These are phyloP conservation scores for Aspergillus sp. DNA, from an alignment of 2,329 filamentous ascomycete genomes.

Conservation along the genomic window DNA sequence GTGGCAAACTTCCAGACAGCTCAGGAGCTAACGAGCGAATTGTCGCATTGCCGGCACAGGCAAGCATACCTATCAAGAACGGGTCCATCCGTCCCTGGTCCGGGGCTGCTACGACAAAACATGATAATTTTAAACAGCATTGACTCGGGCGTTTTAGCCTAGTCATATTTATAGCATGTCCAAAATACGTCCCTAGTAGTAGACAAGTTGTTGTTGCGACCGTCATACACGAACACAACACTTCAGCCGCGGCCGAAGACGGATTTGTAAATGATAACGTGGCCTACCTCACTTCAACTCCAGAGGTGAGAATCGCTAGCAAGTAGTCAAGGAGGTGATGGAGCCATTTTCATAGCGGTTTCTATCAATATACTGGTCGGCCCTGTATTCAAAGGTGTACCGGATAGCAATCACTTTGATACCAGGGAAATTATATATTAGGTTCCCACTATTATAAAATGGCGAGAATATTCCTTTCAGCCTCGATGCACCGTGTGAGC, in stretches of 20 bases:
- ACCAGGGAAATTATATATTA: neutral
- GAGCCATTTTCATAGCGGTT: neutral
- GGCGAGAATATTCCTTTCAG: neutral
- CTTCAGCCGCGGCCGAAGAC: no score
- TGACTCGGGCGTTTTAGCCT: neutral
- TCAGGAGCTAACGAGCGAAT: neutral
- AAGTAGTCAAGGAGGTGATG: neutral
- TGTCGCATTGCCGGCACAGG: neutral
- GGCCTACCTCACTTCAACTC: neutral
- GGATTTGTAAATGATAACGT: no score
- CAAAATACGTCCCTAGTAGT: neutral
- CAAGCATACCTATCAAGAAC: conserved; percentile 15
- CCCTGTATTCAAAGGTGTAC: neutral
- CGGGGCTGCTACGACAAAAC: no score
- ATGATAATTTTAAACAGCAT: neutral
- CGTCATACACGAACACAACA: no score
- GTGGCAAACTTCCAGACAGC: conserved; percentile 17
- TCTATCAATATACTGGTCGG: neutral
- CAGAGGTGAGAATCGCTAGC: neutral
- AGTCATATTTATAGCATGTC: neutral
- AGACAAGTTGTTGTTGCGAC: neutral
- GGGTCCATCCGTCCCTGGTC: no score
- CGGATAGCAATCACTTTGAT: neutral
- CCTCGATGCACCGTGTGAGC: neutral
- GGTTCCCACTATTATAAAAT: neutral